Percentiles rank a stretch among this genome's conserved stretches.
Conservation (phyloP, 225 moss, liverwort and hornwort genomes). For the Ulota crispa region DNA sequence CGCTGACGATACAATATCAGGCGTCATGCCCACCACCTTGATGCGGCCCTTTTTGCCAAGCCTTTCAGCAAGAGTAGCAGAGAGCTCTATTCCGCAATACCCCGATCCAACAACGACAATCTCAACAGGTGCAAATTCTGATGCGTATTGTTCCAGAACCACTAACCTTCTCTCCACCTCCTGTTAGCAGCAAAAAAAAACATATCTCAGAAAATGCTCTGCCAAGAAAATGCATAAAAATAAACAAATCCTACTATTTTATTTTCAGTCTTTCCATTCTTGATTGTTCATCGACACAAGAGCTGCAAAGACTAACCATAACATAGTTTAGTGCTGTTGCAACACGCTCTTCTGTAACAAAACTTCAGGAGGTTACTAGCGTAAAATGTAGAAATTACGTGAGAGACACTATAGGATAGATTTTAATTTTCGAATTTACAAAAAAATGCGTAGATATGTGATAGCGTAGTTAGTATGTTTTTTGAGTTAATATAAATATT, state of each 20-base stretch:
- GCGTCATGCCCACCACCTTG: slow-evolving; percentile 74
- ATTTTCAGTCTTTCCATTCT: not conserved
- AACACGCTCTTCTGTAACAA: not conserved
- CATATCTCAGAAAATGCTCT: not conserved
- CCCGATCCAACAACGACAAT: slow-evolving; percentile 92
- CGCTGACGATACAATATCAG: slow-evolving; percentile 73
- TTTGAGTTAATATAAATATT: too few species aligned
- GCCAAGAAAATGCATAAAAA: not conserved
- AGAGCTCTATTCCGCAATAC: slow-evolving; percentile 83
- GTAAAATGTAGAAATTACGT: too few species aligned
- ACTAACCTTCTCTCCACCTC: slow-evolving; percentile 82
- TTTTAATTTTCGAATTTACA: too few species aligned
- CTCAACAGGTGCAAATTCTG: slow-evolving; percentile 52
- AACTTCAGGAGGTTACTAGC: too few species aligned
- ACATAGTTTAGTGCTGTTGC: not conserved
- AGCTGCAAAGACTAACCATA: not conserved
- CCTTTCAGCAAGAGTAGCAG: slow-evolving; percentile 91
- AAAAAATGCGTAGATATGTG: too few species aligned
- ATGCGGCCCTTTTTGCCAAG: slow-evolving; percentile 73
- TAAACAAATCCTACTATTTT: not conserved
- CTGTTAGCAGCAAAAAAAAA: slow-evolving; percentile 30
- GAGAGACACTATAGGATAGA: too few species aligned
- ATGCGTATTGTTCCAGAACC: slow-evolving; percentile 61
- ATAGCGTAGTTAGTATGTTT: too few species aligned
- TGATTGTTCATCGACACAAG: not conserved